A percentile compares a stretch with the other conserved stretches of the same genome.
These are phyloP conservation scores for Melampsora americana DNA, from an alignment of 1,284 basidiomycete species.

Conservation along the genomic window DNA sequence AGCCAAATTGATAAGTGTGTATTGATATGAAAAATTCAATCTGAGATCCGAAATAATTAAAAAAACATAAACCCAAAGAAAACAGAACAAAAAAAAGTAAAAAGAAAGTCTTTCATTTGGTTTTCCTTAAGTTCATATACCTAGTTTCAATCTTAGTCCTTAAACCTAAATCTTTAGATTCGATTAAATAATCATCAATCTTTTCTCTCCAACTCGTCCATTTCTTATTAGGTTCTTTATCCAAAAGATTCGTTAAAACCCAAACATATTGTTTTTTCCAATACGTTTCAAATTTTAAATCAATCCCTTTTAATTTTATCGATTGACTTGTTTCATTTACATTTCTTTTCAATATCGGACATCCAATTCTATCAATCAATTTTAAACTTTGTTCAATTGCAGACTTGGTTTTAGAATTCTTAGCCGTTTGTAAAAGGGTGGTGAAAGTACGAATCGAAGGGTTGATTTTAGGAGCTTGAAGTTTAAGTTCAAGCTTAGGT, in stretches of 20 bases:
- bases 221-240: background rate
- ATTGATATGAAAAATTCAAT: too few relatives aligned
- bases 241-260: constrained; percentile 29
- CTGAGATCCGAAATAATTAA: too few relatives aligned
- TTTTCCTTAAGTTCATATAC: background rate
- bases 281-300: constrained; percentile 10
- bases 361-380: constrained; percentile 3
- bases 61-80: too few relatives aligned
- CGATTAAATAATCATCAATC: constrained; percentile 8
- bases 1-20: too few relatives aligned
- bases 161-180: background rate
- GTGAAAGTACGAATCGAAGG: constrained; percentile 29
- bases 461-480: background rate
- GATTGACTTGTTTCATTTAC: background rate
- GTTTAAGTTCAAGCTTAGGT: background rate
- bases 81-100: too few relatives aligned
- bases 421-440: constrained; percentile 32
- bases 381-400: constrained; percentile 5
- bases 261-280: constrained; percentile 31
- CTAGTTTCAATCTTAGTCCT: constrained; percentile 18
- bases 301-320: too few relatives aligned
- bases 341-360: background rate
- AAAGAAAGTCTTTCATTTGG: too few relatives aligned
- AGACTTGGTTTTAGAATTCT: background rate
- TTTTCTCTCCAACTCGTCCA: constrained; percentile 14